A percentile compares a stretch with the other conserved stretches of the same genome.
phyloP scores from a whole-genome alignment of 1,284 basidiomycete species.

The Heterobasidion parviporum region DNA sequence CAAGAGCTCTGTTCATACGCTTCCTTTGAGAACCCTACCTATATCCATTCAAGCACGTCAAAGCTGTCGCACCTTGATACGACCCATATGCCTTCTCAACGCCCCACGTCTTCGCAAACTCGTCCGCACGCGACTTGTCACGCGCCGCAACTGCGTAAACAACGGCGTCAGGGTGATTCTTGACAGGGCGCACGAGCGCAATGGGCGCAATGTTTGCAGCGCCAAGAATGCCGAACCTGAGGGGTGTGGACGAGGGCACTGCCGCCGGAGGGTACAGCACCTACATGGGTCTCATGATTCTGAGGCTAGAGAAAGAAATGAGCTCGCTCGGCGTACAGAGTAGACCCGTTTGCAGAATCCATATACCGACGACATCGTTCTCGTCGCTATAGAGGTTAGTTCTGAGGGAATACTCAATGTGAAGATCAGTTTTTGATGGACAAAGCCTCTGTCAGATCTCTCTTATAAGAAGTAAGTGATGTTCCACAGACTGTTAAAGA shows the following conservation, averaged over 20 bases:
- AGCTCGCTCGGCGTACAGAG: not conserved
- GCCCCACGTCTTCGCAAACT: slow-evolving; percentile 46
- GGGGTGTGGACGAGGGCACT: slow-evolving; percentile 15
- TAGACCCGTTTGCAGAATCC: not conserved
- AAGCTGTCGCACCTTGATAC: slow-evolving; percentile 41
- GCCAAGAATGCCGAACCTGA: slow-evolving; percentile 55
- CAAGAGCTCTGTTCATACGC: slow-evolving; percentile 35
- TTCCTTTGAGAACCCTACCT: not conserved
- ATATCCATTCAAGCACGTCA: not conserved
- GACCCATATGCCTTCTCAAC: slow-evolving; percentile 47
- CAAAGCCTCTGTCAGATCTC: too few relatives aligned
- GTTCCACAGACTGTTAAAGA: too few relatives aligned
- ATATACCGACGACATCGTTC: not conserved
- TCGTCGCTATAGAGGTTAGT: not conserved
- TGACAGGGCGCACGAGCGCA: slow-evolving; percentile 47
- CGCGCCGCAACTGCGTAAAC: slow-evolving; percentile 58
- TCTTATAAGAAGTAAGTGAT: too few relatives aligned
- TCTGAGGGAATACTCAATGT: not conserved
- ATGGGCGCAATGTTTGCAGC: slow-evolving; percentile 57
- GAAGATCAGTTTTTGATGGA: not conserved
- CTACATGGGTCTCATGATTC: not conserved
- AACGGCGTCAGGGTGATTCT: slow-evolving; percentile 49
- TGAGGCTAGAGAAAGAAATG: not conserved
- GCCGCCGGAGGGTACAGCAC: slow-evolving; percentile 4
- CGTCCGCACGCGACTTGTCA: slow-evolving; percentile 37